These are phyloP conservation scores for Radiomyces spectabilis DNA, from an alignment of 192 early-diverging fungal genomes.

Conservation along the genomic window DNA sequence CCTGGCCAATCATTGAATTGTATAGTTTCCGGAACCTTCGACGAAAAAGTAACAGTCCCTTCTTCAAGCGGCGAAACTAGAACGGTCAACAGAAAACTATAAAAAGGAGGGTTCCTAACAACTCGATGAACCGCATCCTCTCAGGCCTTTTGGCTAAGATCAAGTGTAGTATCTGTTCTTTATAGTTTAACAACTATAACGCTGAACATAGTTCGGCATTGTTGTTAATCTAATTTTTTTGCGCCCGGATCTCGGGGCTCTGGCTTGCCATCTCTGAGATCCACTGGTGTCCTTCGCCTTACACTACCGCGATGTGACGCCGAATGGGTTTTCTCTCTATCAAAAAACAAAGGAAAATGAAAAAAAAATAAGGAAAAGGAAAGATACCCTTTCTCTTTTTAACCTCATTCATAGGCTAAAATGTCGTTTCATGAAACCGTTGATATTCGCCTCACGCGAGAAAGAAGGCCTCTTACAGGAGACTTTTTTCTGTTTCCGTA, in stretches of 20 bases:
- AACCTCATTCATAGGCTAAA: too few species aligned
- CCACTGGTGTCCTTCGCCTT: slow-evolving; percentile 59
- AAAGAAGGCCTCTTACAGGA: too few species aligned
- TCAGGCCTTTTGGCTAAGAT: slow-evolving; percentile 82
- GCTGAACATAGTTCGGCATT: slow-evolving; percentile 30
- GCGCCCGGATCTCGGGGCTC: slow-evolving; percentile 29
- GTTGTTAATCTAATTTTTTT: slow-evolving; percentile 62
- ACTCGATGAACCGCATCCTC: slow-evolving; percentile 45
- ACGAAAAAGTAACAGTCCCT: too few species aligned
- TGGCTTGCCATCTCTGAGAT: slow-evolving; percentile 37
- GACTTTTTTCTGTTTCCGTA: too few species aligned
- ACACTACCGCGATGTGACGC: slow-evolving; percentile 57
- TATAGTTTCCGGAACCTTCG: too few species aligned
- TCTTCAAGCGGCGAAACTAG: too few species aligned
- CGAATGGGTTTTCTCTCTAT: slow-evolving; percentile 12
- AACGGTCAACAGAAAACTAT: too few species aligned
- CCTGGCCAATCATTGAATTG: too few species aligned
- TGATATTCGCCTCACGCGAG: too few species aligned
- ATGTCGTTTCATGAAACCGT: too few species aligned
- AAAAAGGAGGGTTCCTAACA: slow-evolving; percentile 7
- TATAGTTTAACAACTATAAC: slow-evolving; percentile 63
- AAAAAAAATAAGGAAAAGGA: too few species aligned
- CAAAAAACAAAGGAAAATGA: slow-evolving; percentile 5
- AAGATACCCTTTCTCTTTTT: too few species aligned
- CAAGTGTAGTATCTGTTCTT: slow-evolving; percentile 91